These are phyloP conservation scores for Beauveria varroae DNA, from an alignment of 2,329 filamentous ascomycete species.

Conservation along the genomic window DNA sequence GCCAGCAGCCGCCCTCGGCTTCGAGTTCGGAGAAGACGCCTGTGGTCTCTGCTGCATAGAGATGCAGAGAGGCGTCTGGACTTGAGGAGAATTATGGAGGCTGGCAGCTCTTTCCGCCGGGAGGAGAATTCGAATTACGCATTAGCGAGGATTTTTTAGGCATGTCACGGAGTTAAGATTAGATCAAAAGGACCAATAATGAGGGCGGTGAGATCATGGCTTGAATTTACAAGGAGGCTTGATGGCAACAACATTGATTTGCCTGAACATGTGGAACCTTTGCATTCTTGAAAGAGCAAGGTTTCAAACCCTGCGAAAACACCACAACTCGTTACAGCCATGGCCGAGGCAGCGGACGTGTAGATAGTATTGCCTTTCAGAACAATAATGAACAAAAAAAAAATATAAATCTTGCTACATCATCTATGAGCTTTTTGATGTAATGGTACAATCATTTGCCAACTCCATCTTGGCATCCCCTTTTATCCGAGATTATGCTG, in stretches of 20 bases:
- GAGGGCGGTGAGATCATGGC: neutral
- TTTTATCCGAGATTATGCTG: neutral
- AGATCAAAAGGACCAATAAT: neutral
- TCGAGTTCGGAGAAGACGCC: slow-evolving; percentile 10
- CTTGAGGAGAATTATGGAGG: neutral
- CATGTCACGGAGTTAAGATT: slow-evolving; percentile 8
- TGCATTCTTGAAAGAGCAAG: neutral
- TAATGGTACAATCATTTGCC: slow-evolving; percentile 29
- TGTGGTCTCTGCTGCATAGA: slow-evolving; percentile 13
- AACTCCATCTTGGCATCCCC: neutral
- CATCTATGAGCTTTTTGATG: slow-evolving; percentile 22
- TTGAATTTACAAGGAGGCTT: neutral
- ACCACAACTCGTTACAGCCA: neutral
- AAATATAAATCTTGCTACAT: slow-evolving; percentile 19
- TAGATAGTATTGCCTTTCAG: neutral
- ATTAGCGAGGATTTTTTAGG: neutral
- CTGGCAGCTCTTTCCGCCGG: neutral
- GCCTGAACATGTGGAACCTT: neutral
- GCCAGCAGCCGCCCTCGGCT: neutral
- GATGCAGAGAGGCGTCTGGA: neutral
- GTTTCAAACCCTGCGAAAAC: neutral
- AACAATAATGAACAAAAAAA: slow-evolving; percentile 23
- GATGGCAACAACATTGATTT: neutral
- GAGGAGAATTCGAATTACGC: neutral
- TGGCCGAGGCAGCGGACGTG: neutral